phyloP scores from a whole-genome alignment of 306 rosid species.

The Hylodesmum podocarpum region DNA sequence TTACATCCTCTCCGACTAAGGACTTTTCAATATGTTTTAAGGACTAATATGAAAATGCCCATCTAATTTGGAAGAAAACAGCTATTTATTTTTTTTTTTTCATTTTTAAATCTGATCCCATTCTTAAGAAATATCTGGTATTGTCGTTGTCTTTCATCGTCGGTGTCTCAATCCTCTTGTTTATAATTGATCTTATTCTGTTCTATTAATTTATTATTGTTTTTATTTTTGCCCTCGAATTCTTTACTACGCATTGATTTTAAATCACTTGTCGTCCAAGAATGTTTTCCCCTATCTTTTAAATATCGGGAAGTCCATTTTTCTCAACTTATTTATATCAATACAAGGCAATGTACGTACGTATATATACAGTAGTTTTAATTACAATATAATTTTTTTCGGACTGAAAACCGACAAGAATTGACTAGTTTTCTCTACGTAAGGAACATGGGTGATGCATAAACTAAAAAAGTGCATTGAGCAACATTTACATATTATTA shows the following conservation, averaged over 20 bases:
- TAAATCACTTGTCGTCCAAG: background rate
- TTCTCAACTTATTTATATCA: background rate
- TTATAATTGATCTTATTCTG: background rate
- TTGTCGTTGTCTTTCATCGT: background rate
- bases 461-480: conserved; percentile 12
- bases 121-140: background rate
- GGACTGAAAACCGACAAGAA: conserved; percentile 37
- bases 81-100: too few species aligned
- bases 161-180: background rate
- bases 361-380: background rate
- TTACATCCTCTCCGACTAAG: too few species aligned
- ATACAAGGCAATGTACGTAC: background rate
- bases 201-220: background rate
- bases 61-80: too few species aligned
- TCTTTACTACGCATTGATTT: background rate
- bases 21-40: too few species aligned
- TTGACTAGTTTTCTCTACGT: conserved; percentile 20
- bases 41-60: too few species aligned
- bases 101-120: background rate
- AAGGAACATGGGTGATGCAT: conserved; percentile 5
- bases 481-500: background rate
- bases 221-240: background rate
- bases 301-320: background rate
- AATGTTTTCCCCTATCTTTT: background rate
- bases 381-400: background rate